Conservation (phyloP, 2,329 filamentous ascomycete genomes). For the Aspergillus sp. region DNA sequence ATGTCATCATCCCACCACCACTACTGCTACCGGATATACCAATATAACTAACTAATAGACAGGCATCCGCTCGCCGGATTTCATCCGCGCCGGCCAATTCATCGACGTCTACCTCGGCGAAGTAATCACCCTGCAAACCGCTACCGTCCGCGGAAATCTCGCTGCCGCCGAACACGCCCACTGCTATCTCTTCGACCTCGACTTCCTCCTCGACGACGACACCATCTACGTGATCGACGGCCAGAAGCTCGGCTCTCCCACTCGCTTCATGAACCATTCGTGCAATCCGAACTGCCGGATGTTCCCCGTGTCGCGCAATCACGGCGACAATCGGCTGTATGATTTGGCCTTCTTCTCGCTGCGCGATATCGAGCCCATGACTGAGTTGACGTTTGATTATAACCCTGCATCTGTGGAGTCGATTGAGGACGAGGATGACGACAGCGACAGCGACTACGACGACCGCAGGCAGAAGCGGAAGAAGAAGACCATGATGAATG, state of each 20-base stretch:
- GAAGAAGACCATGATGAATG: slow-evolving; percentile 2
- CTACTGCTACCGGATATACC: neutral
- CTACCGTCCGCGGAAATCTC: slow-evolving; percentile 31
- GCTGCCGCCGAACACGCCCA: slow-evolving; percentile 17
- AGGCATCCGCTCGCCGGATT: slow-evolving; percentile 34
- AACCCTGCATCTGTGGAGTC: slow-evolving; percentile 18
- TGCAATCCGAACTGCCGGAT: slow-evolving; percentile 42
- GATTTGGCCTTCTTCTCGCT: slow-evolving; percentile 42
- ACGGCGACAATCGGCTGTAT: slow-evolving; percentile 35
- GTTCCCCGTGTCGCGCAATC: slow-evolving; percentile 35
- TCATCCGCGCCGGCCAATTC: slow-evolving; percentile 36
- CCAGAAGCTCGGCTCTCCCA: slow-evolving; percentile 33
- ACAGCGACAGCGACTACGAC: slow-evolving; percentile 9
- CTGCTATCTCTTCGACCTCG: slow-evolving; percentile 38
- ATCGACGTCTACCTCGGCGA: slow-evolving; percentile 41
- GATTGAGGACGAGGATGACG: neutral
- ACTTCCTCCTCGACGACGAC: slow-evolving; percentile 27
- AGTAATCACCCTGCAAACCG: slow-evolving; percentile 30
- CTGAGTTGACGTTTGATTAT: slow-evolving; percentile 43
- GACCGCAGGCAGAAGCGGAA: too few species aligned
- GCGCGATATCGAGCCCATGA: slow-evolving; percentile 32
- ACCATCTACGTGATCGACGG: slow-evolving; percentile 37
- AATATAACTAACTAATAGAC: neutral
- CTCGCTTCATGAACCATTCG: slow-evolving; percentile 43
- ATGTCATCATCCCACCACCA: slow-evolving; percentile 5